These are phyloP conservation scores for Saturnispora bothae DNA, from an alignment of 805 yeast species.

Conservation along the genomic window DNA sequence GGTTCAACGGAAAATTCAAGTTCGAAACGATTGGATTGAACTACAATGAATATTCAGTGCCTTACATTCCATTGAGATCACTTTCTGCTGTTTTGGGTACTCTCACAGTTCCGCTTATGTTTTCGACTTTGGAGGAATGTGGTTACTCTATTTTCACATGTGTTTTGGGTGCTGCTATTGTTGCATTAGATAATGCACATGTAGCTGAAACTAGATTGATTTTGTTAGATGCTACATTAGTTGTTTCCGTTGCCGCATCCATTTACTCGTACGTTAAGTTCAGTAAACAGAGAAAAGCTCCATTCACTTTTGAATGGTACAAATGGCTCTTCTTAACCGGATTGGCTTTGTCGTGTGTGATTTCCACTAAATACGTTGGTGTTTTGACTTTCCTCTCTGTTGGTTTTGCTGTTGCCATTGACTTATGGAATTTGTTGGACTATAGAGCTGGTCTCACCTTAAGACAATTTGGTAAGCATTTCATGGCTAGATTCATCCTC, in stretches of 20 bases:
- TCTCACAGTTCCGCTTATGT: slow-evolving; percentile 73
- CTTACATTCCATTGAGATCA: slow-evolving; percentile 74
- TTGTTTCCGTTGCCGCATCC: slow-evolving; percentile 73
- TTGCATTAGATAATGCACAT: slow-evolving; percentile 84
- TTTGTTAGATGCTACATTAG: slow-evolving; percentile 81
- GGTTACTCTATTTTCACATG: slow-evolving; percentile 73
- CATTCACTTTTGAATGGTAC: slow-evolving; percentile 76
- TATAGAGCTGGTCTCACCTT: slow-evolving; percentile 53
- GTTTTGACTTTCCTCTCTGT: slow-evolving; percentile 80
- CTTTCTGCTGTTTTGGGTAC: slow-evolving; percentile 76
- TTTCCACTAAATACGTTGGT: slow-evolving; percentile 94
- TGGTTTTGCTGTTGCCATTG: slow-evolving; percentile 77
- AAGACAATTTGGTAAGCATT: slow-evolving; percentile 52
- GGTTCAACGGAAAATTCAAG: slow-evolving; percentile 86
- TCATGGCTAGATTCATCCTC: slow-evolving; percentile 58
- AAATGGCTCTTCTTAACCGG: slow-evolving; percentile 82
- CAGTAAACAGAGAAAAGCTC: slow-evolving; percentile 51
- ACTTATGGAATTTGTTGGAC: slow-evolving; percentile 83
- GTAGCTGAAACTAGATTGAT: slow-evolving; percentile 85
- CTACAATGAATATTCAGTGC: slow-evolving; percentile 70
- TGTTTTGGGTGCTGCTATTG: slow-evolving; percentile 62
- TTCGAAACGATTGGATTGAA: slow-evolving; percentile 83
- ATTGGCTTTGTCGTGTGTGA: slow-evolving; percentile 76
- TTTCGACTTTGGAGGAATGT: slow-evolving; percentile 75
- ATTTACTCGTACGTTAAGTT: slow-evolving; percentile 72